Conservation (phyloP, 352 stramenopile species). For the Globisporangium barbulae region DNA sequence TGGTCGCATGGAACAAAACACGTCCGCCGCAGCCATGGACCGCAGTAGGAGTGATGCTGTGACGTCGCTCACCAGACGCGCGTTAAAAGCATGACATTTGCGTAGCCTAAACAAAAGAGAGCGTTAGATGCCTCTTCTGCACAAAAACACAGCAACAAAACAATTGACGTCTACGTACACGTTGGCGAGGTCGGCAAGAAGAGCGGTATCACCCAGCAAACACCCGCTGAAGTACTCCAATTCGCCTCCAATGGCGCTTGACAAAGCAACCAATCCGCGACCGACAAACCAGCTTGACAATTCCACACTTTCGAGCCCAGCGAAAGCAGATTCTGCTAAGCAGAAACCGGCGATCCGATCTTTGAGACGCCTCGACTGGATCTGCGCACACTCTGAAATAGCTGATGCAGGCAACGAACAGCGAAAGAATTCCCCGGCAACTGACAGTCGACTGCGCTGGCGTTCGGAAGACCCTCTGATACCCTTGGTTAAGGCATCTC, state of each 20-base stretch:
- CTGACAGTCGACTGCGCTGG: neutral
- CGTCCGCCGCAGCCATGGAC: constrained; percentile 15
- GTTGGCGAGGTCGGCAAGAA: constrained; percentile 14
- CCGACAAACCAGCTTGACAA: constrained; percentile 37
- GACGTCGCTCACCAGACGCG: constrained; percentile 5
- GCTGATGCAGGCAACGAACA: constrained; percentile 18
- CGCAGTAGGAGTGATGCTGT: constrained; percentile 12
- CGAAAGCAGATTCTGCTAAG: constrained; percentile 25
- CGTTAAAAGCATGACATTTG: constrained; percentile 7
- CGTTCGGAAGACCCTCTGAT: neutral
- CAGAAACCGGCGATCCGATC: constrained; percentile 32
- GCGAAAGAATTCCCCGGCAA: constrained; percentile 34
- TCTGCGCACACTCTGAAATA: constrained; percentile 26
- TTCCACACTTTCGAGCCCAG: constrained; percentile 17
- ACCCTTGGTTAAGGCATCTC: neutral
- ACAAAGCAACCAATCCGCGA: constrained; percentile 27
- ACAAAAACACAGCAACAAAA: neutral
- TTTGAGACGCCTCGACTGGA: constrained; percentile 32
- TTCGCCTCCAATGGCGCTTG: constrained; percentile 18
- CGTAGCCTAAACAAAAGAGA: constrained; percentile 7
- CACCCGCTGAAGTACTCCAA: constrained; percentile 18
- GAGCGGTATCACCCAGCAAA: constrained; percentile 14
- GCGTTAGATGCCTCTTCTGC: neutral
- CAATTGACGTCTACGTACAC: constrained; percentile 16
- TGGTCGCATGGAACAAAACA: constrained; percentile 6